phyloP scores from a whole-genome alignment of 176 grass and related monocot species.

The Cymbopogon citratus region DNA sequence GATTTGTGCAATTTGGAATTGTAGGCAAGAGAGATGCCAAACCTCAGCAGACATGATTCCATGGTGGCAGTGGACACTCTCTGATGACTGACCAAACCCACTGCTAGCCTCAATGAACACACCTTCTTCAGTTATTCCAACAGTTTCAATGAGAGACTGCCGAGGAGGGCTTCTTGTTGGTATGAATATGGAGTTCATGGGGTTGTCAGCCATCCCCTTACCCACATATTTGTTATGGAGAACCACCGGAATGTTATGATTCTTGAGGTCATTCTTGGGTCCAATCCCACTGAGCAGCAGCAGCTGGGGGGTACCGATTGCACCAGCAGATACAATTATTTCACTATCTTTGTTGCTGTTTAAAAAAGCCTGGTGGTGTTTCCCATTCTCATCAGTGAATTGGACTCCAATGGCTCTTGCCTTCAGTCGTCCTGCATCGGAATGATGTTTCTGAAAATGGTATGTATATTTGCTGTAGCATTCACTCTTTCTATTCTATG shows the following conservation, averaged over 20 bases:
- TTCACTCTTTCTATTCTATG: constrained; percentile 2
- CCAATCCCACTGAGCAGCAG: constrained; percentile 77
- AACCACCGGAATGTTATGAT: constrained; percentile 56
- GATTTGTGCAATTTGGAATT: not conserved
- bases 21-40: constrained; percentile 12
- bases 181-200: constrained; percentile 89
- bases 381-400: constrained; percentile 69
- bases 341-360: constrained; percentile 39
- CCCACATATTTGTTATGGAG: constrained; percentile 66
- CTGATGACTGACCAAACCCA: constrained; percentile 74
- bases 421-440: constrained; percentile 26
- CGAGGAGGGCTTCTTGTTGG: constrained; percentile 65
- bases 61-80: constrained; percentile 74
- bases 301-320: constrained; percentile 71
- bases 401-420: constrained; percentile 58
- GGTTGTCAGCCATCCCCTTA: constrained; percentile 78
- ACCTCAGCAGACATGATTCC: constrained; percentile 94
- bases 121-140: constrained; percentile 64
- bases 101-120: constrained; percentile 88
- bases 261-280: constrained; percentile 61
- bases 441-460: constrained; percentile 26
- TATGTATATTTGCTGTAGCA: not conserved
- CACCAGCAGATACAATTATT: constrained; percentile 60
- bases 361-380: constrained; percentile 46
- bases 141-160: constrained; percentile 85